Evolutionary conservation across 352 stramenopile species (phyloP).

Genomic region (Globisporangium heterothallicum): DNA sequence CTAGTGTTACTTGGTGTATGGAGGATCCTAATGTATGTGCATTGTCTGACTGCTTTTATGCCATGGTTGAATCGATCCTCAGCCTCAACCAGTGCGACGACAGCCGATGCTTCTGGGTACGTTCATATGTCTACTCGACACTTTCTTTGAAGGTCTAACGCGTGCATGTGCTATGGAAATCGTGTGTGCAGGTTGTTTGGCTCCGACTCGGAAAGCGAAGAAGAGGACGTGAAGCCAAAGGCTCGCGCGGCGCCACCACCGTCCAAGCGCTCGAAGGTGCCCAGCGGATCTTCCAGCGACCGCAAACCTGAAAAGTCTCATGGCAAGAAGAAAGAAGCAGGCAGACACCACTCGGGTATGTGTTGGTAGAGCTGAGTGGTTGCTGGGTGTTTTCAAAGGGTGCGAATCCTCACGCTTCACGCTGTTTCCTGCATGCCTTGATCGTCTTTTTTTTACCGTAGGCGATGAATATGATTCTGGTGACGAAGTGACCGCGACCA

Average conservation of each 20-base stretch:
- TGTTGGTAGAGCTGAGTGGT: not conserved
- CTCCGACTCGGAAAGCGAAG: slow-evolving; percentile 84
- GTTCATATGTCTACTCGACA: not conserved
- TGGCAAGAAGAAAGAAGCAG: slow-evolving; percentile 5
- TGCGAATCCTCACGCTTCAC: no score
- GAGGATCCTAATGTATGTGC: not conserved
- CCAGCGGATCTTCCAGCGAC: slow-evolving; percentile 1
- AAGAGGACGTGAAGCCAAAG: slow-evolving; percentile 50
- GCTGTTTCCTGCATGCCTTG: not conserved
- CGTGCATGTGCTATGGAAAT: not conserved
- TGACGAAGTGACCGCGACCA: slow-evolving; percentile 62
- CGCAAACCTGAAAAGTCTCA: slow-evolving; percentile 11
- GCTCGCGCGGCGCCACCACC: slow-evolving; percentile 31
- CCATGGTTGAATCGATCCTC: not conserved
- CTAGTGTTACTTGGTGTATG: not conserved
- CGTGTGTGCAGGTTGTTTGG: slow-evolving; percentile 54
- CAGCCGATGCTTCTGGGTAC: slow-evolving; percentile 69
- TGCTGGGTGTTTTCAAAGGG: not conserved
- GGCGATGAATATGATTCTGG: slow-evolving; percentile 84
- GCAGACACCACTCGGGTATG: slow-evolving; percentile 18
- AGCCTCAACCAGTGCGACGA: slow-evolving; percentile 37
- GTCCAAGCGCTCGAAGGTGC: slow-evolving; percentile 42
- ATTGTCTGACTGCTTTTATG: not conserved
- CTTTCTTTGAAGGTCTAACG: no score
- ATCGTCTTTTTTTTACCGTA: slow-evolving; percentile 1